Evolutionary conservation across 164 flowering plant genomes (phyloP), one percentile per base, ranked within the genome.

Genomic region (Buxus sempervirens): DNA sequence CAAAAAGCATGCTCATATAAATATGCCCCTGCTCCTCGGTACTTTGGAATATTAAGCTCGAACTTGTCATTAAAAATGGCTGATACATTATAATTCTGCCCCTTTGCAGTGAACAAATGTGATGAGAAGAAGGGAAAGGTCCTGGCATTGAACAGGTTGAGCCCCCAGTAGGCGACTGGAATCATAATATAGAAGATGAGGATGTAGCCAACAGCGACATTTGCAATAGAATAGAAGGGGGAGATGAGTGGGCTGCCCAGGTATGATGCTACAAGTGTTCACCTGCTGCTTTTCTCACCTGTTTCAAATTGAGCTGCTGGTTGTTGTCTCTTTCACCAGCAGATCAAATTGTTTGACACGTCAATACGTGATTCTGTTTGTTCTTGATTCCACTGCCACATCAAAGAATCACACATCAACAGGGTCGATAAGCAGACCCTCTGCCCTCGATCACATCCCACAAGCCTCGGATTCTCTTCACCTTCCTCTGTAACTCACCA

Each of bases 51-150:
- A 58, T 85, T 84, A 0, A 84, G 59, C 84, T 82, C 83, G 24
- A 85, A 84, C n/a, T 81, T 68, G 18, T 79, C 49, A 36, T 82
- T 85, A 25, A 85, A 88, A 58, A 85, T 82, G 14, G 80, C 77
- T 0, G 70, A 10, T 5, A 81, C 68, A 64, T 87, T 63, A 25
- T 82, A 87, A 0, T 0, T 5, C 56, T 77, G 77, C 1, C 91
- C 88, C 2, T 54, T 23, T 1, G 72, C 60, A 14, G 73, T 66
- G 75, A 80, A 87, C 70, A 84, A 64, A 27, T 77, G 72, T 2
- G 86, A 76, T 1, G 84, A 81, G 77, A 83, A 77, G 32, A 83
- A 55, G 20, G 86, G 84, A 60, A 83, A 83, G 22, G 42, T 75
- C 38, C 73, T 75, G 58, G 82, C 84, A 53, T 60, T 63, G 57